A percentile compares a stretch with the other conserved stretches of the same genome.
phyloP scores from a whole-genome alignment of 2,329 filamentous ascomycete species.

The Penicillium palitans region DNA sequence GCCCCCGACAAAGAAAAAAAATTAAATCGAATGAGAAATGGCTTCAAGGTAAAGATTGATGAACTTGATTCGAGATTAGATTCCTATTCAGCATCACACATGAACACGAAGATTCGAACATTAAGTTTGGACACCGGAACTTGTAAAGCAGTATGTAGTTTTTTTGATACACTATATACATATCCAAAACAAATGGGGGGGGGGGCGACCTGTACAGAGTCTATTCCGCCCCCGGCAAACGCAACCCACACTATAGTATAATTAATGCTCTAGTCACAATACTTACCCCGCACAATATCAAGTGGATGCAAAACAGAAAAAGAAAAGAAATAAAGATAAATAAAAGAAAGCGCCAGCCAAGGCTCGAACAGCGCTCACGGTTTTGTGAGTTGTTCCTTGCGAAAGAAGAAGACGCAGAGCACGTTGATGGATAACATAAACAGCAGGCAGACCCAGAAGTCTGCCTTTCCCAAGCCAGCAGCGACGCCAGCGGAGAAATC shows the following conservation, averaged over 20 bases:
- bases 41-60: neutral
- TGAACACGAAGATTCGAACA: neutral
- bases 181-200: neutral
- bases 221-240: neutral
- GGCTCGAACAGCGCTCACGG: slow-evolving; percentile 26
- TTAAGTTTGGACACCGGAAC: neutral
- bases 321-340: neutral
- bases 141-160: neutral
- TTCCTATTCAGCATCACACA: neutral
- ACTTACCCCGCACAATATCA: neutral
- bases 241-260: neutral
- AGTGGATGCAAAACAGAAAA: neutral
- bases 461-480: slow-evolving; percentile 16
- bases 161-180: slow-evolving; percentile 7
- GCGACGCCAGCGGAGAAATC: slow-evolving; percentile 59
- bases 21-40: neutral
- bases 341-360: slow-evolving; percentile 1
- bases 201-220: neutral
- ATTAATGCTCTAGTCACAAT: neutral
- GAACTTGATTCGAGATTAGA: neutral
- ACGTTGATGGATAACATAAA: slow-evolving; percentile 56
- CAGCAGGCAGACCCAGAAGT: slow-evolving; percentile 40
- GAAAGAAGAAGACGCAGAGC: slow-evolving; percentile 52
- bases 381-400: slow-evolving; percentile 48
- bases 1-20: neutral